Percentiles rank a stretch among this genome's conserved stretches.
These are phyloP conservation scores for Elaeis guineensis DNA, from an alignment of 176 grass and related monocot species.

Conservation along the genomic window DNA sequence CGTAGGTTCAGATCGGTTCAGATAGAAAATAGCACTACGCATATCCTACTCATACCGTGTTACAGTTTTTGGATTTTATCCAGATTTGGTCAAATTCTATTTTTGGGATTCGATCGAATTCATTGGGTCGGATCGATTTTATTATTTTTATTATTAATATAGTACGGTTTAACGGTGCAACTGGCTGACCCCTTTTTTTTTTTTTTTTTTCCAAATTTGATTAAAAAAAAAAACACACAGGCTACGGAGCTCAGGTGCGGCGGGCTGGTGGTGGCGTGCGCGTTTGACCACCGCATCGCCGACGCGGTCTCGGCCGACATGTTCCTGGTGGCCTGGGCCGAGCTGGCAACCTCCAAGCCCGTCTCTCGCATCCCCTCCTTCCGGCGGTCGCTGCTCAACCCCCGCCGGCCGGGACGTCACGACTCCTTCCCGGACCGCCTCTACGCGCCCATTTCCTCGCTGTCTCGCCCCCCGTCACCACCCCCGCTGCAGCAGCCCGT, in stretches of 20 bases:
- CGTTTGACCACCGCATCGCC: conserved; percentile 74
- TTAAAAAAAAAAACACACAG: conserved; percentile 13
- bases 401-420: conserved; percentile 16
- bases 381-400: conserved; percentile 31
- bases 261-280: conserved; percentile 52
- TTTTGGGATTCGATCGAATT: too few relatives aligned
- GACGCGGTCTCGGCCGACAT: conserved; percentile 87
- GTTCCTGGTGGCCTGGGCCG: conserved; percentile 77
- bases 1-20: too few relatives aligned
- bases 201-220: too few relatives aligned
- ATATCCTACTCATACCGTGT: too few relatives aligned
- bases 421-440: conserved; percentile 29
- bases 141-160: too few relatives aligned
- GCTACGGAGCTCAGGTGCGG: conserved; percentile 48
- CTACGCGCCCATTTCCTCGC: conserved; percentile 29
- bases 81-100: too few relatives aligned
- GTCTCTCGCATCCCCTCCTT: conserved; percentile 23
- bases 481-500: not conserved
- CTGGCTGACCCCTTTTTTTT: too few relatives aligned
- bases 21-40: too few relatives aligned
- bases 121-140: too few relatives aligned
- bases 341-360: not conserved
- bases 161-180: too few relatives aligned
- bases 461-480: conserved; percentile 2
- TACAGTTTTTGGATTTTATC: too few relatives aligned